A percentile compares a stretch with the other conserved stretches of the same genome.
These are phyloP conservation scores for Leccinum uliginosum DNA, from an alignment of 768 basidiomycete species.

Conservation along the genomic window DNA sequence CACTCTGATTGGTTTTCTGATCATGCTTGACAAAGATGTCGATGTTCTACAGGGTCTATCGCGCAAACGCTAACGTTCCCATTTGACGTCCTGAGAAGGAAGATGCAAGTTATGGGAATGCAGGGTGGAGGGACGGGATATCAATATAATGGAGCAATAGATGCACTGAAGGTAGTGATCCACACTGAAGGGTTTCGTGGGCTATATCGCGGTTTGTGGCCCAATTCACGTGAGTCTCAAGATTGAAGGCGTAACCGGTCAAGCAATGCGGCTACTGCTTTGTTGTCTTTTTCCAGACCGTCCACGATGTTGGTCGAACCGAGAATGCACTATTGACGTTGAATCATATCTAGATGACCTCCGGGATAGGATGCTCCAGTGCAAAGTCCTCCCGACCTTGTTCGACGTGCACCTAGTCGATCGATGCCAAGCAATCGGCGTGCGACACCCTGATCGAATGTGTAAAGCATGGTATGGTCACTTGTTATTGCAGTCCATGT, in stretches of 20 bases:
- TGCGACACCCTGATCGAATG: slow-evolving; percentile 15
- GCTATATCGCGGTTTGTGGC: slow-evolving; percentile 85
- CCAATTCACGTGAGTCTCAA: slow-evolving; percentile 66
- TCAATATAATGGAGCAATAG: slow-evolving; percentile 76
- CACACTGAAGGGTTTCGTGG: slow-evolving; percentile 71
- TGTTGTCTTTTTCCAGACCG: slow-evolving; percentile 21
- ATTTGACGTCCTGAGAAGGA: slow-evolving; percentile 88
- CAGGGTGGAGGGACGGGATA: slow-evolving; percentile 49
- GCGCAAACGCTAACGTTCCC: slow-evolving; percentile 95
- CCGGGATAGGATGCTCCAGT: slow-evolving; percentile 14
- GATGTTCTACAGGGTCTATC: slow-evolving; percentile 56
- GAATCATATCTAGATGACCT: slow-evolving; percentile 13
- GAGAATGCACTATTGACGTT: not conserved
- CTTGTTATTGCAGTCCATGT: not conserved
- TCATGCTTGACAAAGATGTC: slow-evolving; percentile 4
- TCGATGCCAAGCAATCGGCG: slow-evolving; percentile 13
- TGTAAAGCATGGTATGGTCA: slow-evolving; percentile 13
- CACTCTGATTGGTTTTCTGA: not conserved
- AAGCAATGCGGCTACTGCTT: slow-evolving; percentile 21
- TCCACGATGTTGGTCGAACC: not conserved
- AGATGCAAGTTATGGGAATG: slow-evolving; percentile 94
- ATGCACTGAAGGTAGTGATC: slow-evolving; percentile 68
- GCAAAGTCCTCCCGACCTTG: slow-evolving; percentile 12
- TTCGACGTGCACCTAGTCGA: slow-evolving; percentile 20
- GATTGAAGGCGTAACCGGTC: slow-evolving; percentile 2